Percentiles rank a stretch among this genome's conserved stretches.
These are phyloP conservation scores for Phoma herbarum DNA, from an alignment of 2,329 filamentous ascomycete genomes.

Conservation along the genomic window DNA sequence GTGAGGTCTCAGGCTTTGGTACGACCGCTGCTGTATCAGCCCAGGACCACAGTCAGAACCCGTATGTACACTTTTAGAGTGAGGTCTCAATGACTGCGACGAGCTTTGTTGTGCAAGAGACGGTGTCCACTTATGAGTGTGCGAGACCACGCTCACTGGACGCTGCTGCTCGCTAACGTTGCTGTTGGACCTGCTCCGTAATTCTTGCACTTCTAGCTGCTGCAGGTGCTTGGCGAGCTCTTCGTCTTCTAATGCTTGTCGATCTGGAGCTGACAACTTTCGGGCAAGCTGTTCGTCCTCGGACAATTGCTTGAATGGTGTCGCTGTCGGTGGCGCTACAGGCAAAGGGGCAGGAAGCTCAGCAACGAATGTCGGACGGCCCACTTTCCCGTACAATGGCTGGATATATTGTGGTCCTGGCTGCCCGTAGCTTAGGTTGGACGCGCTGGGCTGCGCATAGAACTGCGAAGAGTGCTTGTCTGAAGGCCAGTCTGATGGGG, in stretches of 20 bases:
- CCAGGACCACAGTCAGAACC: constrained; percentile 13
- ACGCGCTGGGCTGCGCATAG: constrained; percentile 7
- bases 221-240: constrained; percentile 40
- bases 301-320: constrained; percentile 39
- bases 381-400: constrained; percentile 31
- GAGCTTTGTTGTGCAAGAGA: constrained; percentile 24
- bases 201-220: constrained; percentile 40
- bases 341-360: constrained; percentile 43
- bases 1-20: constrained; percentile 20
- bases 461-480: constrained; percentile 23
- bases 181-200: constrained; percentile 33
- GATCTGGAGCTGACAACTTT: constrained; percentile 38
- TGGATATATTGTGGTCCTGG: constrained; percentile 25
- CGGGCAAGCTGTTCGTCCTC: constrained; percentile 45
- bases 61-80: constrained; percentile 15
- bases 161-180: constrained; percentile 27
- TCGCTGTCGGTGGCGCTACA: constrained; percentile 37
- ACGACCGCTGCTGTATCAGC: constrained; percentile 23
- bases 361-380: constrained; percentile 29
- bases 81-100: constrained; percentile 12
- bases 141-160: constrained; percentile 24
- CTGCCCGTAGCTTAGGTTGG: constrained; percentile 11
- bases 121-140: constrained; percentile 16
- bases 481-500: constrained; percentile 12
- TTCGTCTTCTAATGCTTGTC: constrained; percentile 44